A percentile compares a stretch with the other conserved stretches of the same genome.
These are phyloP conservation scores for Oenanthe javanica DNA, from an alignment of 140 eudicot genomes.

Conservation along the genomic window DNA sequence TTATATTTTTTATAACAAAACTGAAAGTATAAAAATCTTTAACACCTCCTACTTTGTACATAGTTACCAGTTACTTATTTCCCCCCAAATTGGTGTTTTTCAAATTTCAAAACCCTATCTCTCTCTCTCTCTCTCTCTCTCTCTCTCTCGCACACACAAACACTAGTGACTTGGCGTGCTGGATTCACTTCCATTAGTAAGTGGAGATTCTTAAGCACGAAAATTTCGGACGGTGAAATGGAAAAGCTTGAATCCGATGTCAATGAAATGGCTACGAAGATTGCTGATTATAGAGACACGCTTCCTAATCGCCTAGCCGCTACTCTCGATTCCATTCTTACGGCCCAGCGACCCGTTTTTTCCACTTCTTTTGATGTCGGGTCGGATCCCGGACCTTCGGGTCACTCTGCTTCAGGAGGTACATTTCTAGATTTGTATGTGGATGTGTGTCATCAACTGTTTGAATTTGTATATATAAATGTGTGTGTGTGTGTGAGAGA, in stretches of 20 bases:
- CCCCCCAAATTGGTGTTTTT: not conserved
- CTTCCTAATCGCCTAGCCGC: constrained; percentile 42
- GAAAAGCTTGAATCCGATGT: constrained; percentile 48
- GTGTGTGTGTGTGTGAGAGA: constrained; percentile 1
- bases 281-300: constrained; percentile 33
- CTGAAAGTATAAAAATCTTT: no score
- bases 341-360: constrained; percentile 40
- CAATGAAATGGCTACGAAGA: constrained; percentile 39
- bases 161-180: not conserved
- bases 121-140: constrained; percentile 2
- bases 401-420: constrained; percentile 21
- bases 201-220: not conserved
- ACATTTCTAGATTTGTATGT: not conserved
- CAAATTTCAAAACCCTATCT: constrained; percentile 2
- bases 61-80: no score
- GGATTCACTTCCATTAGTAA: not conserved
- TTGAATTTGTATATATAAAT: not conserved
- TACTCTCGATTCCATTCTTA: constrained; percentile 35
- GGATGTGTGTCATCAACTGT: not conserved
- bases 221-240: constrained; percentile 25
- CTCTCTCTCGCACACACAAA: not conserved
- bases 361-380: constrained; percentile 10
- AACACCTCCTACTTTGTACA: no score
- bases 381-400: constrained; percentile 26
- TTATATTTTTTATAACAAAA: no score